These are phyloP conservation scores for Simplicillium sp. DNA, from an alignment of 2,329 filamentous ascomycete genomes.

Conservation along the genomic window DNA sequence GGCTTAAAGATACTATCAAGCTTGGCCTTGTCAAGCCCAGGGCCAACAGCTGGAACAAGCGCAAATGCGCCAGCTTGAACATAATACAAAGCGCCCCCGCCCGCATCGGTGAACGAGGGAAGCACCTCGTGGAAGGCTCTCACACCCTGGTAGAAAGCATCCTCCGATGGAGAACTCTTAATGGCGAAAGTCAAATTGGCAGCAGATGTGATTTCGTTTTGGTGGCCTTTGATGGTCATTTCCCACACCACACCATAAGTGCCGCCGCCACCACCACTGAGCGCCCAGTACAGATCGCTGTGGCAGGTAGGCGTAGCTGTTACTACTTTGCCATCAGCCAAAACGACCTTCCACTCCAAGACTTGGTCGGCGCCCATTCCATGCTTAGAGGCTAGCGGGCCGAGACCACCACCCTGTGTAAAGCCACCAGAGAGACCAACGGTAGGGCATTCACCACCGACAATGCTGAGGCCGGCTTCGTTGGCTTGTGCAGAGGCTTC, in stretches of 20 bases:
- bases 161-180: no score
- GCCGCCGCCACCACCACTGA: constrained; percentile 44
- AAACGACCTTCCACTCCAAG: constrained; percentile 40
- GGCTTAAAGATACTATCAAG: no score
- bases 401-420: constrained; percentile 46
- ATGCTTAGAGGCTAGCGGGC: constrained; percentile 34
- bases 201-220: constrained; percentile 28
- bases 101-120: no score
- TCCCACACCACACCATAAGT: constrained; percentile 42
- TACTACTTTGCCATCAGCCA: constrained; percentile 31
- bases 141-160: no score
- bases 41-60: no score
- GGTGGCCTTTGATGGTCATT: constrained; percentile 36
- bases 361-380: constrained; percentile 48
- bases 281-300: constrained; percentile 48
- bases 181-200: constrained; percentile 23
- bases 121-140: no score
- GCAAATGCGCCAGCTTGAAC: no score
- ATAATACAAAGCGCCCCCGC: no score
- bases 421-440: constrained; percentile 47
- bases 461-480: constrained; percentile 23
- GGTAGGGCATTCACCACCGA: constrained; percentile 36
- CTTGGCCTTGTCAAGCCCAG: no score
- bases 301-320: constrained; percentile 33
- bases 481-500: constrained; percentile 31